A percentile compares a stretch with the other conserved stretches of the same genome.
Evolutionary conservation across 2,329 filamentous ascomycete species (phyloP).

Genomic region (Penicillium decumbens): DNA sequence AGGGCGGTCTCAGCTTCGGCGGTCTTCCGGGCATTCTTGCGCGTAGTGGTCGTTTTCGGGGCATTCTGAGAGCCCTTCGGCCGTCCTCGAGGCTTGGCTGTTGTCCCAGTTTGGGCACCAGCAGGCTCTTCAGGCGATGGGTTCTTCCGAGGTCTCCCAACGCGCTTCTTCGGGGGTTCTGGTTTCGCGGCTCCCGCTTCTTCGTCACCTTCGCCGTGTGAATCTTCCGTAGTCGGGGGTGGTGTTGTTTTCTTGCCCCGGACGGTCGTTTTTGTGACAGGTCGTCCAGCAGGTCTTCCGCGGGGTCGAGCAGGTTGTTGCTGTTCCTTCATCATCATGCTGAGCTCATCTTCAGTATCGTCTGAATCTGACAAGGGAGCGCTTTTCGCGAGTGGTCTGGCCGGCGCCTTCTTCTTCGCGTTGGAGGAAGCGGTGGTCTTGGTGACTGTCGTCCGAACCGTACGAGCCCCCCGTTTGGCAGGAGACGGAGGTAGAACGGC

Average conservation of each 20-base stretch:
- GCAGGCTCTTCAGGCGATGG: constrained; percentile 8
- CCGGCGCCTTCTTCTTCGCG: constrained; percentile 4
- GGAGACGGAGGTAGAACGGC: constrained; percentile 23
- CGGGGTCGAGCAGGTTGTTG: constrained; percentile 9
- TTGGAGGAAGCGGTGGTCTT: constrained; percentile 11
- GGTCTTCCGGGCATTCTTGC: constrained; percentile 13
- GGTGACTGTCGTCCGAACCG: constrained; percentile 14
- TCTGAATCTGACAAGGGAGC: constrained; percentile 13
- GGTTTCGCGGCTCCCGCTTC: background rate
- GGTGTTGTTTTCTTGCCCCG: constrained; percentile 12
- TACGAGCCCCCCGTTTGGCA: constrained; percentile 16
- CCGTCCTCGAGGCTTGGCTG: constrained; percentile 28
- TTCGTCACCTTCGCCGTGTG: constrained; percentile 1
- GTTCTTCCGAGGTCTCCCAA: constrained; percentile 20
- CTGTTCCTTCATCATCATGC: constrained; percentile 15
- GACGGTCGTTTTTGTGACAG: background rate
- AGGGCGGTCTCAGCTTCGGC: constrained; percentile 3
- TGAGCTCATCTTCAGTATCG: constrained; percentile 23
- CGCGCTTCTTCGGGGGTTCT: constrained; percentile 19
- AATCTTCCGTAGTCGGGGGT: background rate
- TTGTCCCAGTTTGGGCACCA: constrained; percentile 10
- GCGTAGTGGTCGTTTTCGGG: constrained; percentile 7
- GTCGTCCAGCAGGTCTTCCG: constrained; percentile 9
- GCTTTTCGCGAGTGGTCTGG: constrained; percentile 1
- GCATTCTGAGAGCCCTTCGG: constrained; percentile 22